Evolutionary conservation across 768 basidiomycete genomes (phyloP), one percentile per base, ranked within the genome.

Genomic region (Boletus rubescentipes): DNA sequence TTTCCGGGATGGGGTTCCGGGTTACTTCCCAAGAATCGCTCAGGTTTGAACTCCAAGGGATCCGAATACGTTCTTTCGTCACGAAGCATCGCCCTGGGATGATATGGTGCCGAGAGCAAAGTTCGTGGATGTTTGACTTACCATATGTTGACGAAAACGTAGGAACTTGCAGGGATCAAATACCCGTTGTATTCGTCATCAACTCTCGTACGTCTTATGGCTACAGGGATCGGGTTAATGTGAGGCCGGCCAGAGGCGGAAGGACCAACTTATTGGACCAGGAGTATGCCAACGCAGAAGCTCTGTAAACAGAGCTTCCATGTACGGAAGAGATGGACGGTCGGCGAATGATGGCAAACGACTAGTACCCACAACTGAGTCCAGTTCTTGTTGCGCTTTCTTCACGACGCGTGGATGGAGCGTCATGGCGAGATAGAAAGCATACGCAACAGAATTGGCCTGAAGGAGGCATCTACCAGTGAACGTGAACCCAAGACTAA

Each of bases 311-410:
- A 67, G 10, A 1, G 59, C 66, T 46, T 61, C 63, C 21, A 71
- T 21, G 54, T 71, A 71, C 10, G 69, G 69, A 7, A 71, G 51
- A 23, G 60, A 60, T 0, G 41, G 35, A 4, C 63, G 60, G 50
- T 70, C 69, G 5, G 57, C 37, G 15, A 66, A 67, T 0, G 59
- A 63, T 14, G 69, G 69, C 32, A 70, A 39, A 30, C 53, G 57
- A 11, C 57, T 47, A 9, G 41, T 21, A 18, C 71, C 71, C 10
- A 72, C 57, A 0, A 72, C 60, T 0, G 49, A n/a, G 34, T 67
- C 69, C 8, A 72, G 46, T 44, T 72, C 70, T 37, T 53, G 57
- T 45, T 67, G 69, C 0, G 62, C 69, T 38, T 58, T 67, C 45
- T 55, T 58, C 60, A 65, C 53, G 18, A 66, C 61, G 4, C 40